phyloP scores from a whole-genome alignment of 2,329 filamentous ascomycete genomes.

The Aspergillus quadricinctus region DNA sequence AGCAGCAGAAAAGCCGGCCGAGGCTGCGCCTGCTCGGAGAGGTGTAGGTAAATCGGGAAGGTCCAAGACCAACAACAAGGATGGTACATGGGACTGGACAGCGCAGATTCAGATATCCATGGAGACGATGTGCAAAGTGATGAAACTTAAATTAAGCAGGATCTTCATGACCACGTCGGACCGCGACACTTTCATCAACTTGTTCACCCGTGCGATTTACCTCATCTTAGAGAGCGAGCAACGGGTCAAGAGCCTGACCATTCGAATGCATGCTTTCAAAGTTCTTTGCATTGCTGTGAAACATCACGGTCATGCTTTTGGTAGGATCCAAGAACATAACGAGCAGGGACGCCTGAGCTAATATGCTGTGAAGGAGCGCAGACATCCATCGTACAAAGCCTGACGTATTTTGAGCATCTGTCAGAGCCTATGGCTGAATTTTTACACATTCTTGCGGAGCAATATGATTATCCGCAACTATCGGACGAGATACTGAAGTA shows the following conservation, averaged over 20 bases:
- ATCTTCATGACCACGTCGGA: constrained; percentile 97
- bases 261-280: constrained; percentile 96
- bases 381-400: constrained; percentile 94
- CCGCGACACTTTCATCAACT: constrained; percentile 85
- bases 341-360: constrained; percentile 10
- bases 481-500: constrained; percentile 81
- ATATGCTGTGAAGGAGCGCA: constrained; percentile 65
- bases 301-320: constrained; percentile 94
- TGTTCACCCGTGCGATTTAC: constrained; percentile 91
- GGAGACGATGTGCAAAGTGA: constrained; percentile 91
- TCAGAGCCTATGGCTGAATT: constrained; percentile 99
- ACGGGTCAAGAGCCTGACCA: constrained; percentile 79
- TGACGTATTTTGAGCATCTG: constrained; percentile 98
- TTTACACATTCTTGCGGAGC: constrained; percentile 87
- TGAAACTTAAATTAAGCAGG: constrained; percentile 85
- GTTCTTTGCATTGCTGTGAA: constrained; percentile 95
- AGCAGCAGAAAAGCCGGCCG: constrained; percentile 79
- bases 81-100: constrained; percentile 82
- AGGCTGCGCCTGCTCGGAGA: constrained; percentile 65
- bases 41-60: constrained; percentile 73
- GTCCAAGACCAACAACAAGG: constrained; percentile 61
- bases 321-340: constrained; percentile 43
- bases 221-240: constrained; percentile 91
- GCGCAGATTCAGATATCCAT: constrained; percentile 81
- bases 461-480: constrained; percentile 95